Percentiles rank a stretch among this genome's conserved stretches.
These are phyloP conservation scores for Nicotiana attenuata DNA, from an alignment of 257 asterid genomes.

Conservation along the genomic window DNA sequence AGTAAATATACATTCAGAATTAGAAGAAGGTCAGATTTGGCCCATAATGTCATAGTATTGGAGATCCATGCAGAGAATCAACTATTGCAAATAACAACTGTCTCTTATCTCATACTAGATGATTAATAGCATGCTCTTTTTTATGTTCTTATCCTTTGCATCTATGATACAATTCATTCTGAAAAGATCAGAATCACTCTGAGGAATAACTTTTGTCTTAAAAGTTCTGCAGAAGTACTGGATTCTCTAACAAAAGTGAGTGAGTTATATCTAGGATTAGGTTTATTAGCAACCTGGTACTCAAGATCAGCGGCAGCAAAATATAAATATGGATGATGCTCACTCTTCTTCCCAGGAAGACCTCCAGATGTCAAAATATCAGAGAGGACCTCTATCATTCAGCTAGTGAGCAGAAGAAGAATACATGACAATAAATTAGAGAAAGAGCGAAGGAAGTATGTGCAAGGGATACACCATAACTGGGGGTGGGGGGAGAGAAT, in stretches of 20 bases:
- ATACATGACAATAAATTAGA: not conserved
- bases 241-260: not conserved
- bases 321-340: conserved; percentile 47
- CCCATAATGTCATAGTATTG: not conserved
- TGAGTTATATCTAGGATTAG: not conserved
- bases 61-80: not conserved
- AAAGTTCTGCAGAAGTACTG: not conserved
- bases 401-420: not conserved
- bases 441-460: not conserved
- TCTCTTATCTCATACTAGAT: not conserved
- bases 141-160: not conserved
- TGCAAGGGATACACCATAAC: not conserved
- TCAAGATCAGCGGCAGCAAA: conserved; percentile 60
- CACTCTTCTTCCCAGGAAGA: conserved; percentile 36
- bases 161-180: not conserved
- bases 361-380: conserved; percentile 60
- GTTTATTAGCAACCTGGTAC: conserved; percentile 43
- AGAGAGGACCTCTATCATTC: conserved; percentile 43
- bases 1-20: not conserved
- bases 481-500: not conserved
- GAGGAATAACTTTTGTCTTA: not conserved
- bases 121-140: not conserved
- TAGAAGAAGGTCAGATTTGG: not conserved
- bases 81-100: not conserved
- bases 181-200: not conserved